phyloP scores from a whole-genome alignment of 1,284 basidiomycete genomes.

The Cronartium ribicola region DNA sequence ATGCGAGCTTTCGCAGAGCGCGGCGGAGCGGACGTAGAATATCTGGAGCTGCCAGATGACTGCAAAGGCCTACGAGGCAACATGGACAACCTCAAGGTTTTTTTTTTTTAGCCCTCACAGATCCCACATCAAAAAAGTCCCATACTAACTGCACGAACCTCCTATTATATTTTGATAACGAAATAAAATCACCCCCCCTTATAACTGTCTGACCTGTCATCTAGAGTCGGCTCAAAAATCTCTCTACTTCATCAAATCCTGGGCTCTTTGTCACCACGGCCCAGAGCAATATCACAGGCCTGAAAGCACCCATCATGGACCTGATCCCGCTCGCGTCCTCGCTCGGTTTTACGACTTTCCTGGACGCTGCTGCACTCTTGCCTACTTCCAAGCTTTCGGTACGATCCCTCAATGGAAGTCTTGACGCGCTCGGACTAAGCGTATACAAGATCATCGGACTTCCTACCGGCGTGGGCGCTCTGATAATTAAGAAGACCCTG shows the following conservation, averaged over 20 bases:
- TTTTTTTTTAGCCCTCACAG: background rate
- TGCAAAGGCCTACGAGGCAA: constrained; percentile 62
- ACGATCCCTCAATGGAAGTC: constrained; percentile 56
- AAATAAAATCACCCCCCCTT: too few species aligned
- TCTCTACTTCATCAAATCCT: constrained; percentile 47
- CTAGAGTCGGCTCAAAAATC: too few species aligned
- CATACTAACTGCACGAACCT: too few species aligned
- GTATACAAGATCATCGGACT: constrained; percentile 88
- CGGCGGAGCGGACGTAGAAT: constrained; percentile 60
- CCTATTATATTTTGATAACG: too few species aligned
- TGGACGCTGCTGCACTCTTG: constrained; percentile 73
- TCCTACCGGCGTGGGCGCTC: constrained; percentile 74
- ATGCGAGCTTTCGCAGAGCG: constrained; percentile 65
- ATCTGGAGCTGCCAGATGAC: constrained; percentile 62
- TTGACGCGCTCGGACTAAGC: constrained; percentile 73
- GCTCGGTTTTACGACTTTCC: constrained; percentile 66
- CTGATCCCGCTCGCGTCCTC: constrained; percentile 55
- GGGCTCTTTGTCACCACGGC: constrained; percentile 68
- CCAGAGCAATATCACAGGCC: constrained; percentile 73
- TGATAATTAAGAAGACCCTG: constrained; percentile 65
- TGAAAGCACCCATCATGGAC: constrained; percentile 57
- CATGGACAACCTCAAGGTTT: constrained; percentile 56
- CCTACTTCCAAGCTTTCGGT: constrained; percentile 66
- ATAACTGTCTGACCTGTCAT: too few species aligned
- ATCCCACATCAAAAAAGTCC: background rate